Evolutionary conservation across 1,284 basidiomycete genomes (phyloP).

Genomic region (Puccinia novopanici): DNA sequence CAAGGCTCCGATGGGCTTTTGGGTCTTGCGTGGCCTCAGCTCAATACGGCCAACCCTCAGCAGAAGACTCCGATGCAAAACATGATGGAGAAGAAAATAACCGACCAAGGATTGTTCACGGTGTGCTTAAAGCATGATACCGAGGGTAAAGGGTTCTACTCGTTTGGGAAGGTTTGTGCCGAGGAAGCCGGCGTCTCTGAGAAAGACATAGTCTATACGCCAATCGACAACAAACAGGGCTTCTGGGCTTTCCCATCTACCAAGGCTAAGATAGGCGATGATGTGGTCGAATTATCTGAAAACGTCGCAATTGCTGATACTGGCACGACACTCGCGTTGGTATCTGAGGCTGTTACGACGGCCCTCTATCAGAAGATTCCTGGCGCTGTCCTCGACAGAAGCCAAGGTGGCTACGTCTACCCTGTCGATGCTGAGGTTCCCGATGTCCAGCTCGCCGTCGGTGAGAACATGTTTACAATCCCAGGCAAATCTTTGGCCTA

Average conservation of each 20-base stretch:
- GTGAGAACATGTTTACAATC: conserved; percentile 57
- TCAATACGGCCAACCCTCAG: conserved; percentile 60
- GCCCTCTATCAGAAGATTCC: conserved; percentile 58
- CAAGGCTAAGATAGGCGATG: conserved; percentile 56
- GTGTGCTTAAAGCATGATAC: conserved; percentile 43
- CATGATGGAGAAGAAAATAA: conserved; percentile 59
- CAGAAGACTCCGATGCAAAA: conserved; percentile 61
- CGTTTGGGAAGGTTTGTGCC: conserved; percentile 59
- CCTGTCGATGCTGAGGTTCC: conserved; percentile 59
- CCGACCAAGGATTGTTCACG: conserved; percentile 55
- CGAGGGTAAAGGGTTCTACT: conserved; percentile 57
- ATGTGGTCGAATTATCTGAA: conserved; percentile 53
- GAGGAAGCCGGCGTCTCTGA: conserved; percentile 47
- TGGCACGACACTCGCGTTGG: conserved; percentile 61
- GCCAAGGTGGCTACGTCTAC: conserved; percentile 61
- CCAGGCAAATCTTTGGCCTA: conserved; percentile 50
- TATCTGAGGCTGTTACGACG: conserved; percentile 58
- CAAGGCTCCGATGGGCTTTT: conserved; percentile 60
- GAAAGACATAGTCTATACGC: conserved; percentile 49
- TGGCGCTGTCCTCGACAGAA: conserved; percentile 59
- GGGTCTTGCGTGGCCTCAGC: conserved; percentile 54
- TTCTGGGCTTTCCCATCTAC: conserved; percentile 46
- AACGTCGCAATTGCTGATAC: conserved; percentile 62
- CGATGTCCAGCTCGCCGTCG: conserved; percentile 60
- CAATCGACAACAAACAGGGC: conserved; percentile 54